Evolutionary conservation across 331 rosid genomes (phyloP).

Genomic region (Spiraea crenata): DNA sequence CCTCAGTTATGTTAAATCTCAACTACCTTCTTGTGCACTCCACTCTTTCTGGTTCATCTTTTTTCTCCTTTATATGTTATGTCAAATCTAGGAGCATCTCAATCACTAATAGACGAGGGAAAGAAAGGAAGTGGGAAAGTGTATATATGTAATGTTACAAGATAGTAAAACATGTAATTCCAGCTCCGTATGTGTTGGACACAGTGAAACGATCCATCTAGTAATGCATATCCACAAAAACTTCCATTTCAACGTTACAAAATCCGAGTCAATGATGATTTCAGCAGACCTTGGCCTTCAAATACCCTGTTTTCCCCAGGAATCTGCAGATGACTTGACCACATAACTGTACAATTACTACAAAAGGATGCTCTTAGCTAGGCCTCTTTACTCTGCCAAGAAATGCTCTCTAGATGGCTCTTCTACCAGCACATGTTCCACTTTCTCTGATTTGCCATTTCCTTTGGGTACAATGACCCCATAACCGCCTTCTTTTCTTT

Average conservation of each 20-base stretch:
- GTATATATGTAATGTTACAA: not conserved
- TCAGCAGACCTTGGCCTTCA: constrained; percentile 27
- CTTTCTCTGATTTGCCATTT: constrained; percentile 41
- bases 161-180: not conserved
- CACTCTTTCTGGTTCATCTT: not conserved
- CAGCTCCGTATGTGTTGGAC: not conserved
- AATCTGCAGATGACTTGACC: constrained; percentile 33
- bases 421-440: constrained; percentile 43
- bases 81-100: not conserved
- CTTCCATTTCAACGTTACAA: not conserved
- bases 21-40: no score
- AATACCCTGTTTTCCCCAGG: constrained; percentile 3
- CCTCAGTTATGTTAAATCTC: no score
- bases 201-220: constrained; percentile 2
- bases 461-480: constrained; percentile 86
- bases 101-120: not conserved
- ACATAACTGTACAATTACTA: constrained; percentile 16
- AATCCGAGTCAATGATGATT: not conserved
- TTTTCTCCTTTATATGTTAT: not conserved
- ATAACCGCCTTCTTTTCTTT: constrained; percentile 82
- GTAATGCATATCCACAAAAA: not conserved
- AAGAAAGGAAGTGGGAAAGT: not conserved
- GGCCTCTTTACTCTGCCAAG: constrained; percentile 49
- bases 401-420: constrained; percentile 50
- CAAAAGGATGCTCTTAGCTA: constrained; percentile 1